A percentile compares a stretch with the other conserved stretches of the same genome.
Evolutionary conservation across 768 basidiomycete genomes (phyloP).

Genomic region (Daedaleopsis sinensis): DNA sequence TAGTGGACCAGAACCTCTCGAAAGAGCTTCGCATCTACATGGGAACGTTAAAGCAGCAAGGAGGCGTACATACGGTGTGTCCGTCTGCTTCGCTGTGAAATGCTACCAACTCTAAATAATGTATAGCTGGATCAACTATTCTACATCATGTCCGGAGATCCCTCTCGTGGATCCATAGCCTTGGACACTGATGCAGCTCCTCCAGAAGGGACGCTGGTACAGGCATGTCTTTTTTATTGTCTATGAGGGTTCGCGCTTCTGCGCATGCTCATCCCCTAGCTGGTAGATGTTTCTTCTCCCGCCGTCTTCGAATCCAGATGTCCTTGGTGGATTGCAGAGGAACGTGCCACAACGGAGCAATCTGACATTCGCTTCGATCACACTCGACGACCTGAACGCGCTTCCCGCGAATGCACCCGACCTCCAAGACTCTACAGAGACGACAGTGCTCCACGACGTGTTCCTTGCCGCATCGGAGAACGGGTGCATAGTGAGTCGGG

Average conservation of each 20-base stretch:
- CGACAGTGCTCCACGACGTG: constrained; percentile 10
- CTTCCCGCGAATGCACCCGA: neutral
- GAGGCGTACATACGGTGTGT: constrained; percentile 23
- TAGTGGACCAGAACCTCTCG: constrained; percentile 23
- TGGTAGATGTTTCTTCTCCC: constrained; percentile 16
- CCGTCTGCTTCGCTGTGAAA: neutral
- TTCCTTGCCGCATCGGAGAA: constrained; percentile 27
- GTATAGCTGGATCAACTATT: constrained; percentile 50
- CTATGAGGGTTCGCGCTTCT: neutral
- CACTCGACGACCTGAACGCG: constrained; percentile 1
- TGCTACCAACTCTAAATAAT: no score
- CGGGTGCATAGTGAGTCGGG: constrained; percentile 16
- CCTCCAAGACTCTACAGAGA: neutral
- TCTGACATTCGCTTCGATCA: constrained; percentile 15
- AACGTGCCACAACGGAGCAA: neutral
- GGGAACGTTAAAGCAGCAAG: constrained; percentile 38
- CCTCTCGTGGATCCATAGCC: constrained; percentile 67
- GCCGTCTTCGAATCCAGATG: neutral
- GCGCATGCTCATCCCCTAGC: neutral
- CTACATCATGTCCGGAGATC: constrained; percentile 71
- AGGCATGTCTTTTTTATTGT: constrained; percentile 39
- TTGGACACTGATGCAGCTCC: constrained; percentile 59
- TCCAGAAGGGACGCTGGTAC: constrained; percentile 49
- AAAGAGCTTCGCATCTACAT: constrained; percentile 65
- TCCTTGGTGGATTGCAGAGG: constrained; percentile 5